Evolutionary conservation across 495 filamentous ascomycete genomes (phyloP), one percentile per base, ranked within the genome.

Genomic region (Trichoderma gamsii): DNA sequence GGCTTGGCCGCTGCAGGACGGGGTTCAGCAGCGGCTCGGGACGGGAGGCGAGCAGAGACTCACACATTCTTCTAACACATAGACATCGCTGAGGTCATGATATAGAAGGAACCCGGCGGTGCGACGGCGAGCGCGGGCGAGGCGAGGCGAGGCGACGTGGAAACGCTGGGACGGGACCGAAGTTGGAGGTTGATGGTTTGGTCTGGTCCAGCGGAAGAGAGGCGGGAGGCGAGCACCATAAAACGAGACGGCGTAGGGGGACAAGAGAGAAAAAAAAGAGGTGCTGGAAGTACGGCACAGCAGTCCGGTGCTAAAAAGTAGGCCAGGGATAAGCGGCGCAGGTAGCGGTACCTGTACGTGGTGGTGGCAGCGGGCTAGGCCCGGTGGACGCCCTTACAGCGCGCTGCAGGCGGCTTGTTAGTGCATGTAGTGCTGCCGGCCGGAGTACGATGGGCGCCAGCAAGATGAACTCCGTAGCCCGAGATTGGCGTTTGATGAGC

Each of bases 31-130:
- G 18, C 15, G 38, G 63, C 63, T 38, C 27, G 27, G 63, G 32
- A 27, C 15, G 38, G 23, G 32, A 38, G 63, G 13, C 8, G 63
- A 64, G 29, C 18, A 27, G 38, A 29, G 35, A 66, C 65, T 66
- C 46, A 66, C 65, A 66, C 65, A 66, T 66, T 43, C 65, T 66
- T 66, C 64, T 66, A 66, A 43, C 18, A 66, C 65, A 66, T 66
- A 66, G 11, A 18, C 9, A 49, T 7, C 2, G 16, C 27, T 23
- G 29, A 16, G 9, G 56, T 61, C 56, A 61, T 61, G 56, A 21
- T 61, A 23, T 32, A 32, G 16, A 25, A 29, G 23, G 51, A 18
- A 59, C 1, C 51, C 51, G 51, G 51, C 51, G 51, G 51, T 59
- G 56, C 56, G 56, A 61, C 56, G 27, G 56, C 56, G 56, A 61